Evolutionary conservation across 2,329 filamentous ascomycete species (phyloP).

Genomic region (Talaromyces sp.): DNA sequence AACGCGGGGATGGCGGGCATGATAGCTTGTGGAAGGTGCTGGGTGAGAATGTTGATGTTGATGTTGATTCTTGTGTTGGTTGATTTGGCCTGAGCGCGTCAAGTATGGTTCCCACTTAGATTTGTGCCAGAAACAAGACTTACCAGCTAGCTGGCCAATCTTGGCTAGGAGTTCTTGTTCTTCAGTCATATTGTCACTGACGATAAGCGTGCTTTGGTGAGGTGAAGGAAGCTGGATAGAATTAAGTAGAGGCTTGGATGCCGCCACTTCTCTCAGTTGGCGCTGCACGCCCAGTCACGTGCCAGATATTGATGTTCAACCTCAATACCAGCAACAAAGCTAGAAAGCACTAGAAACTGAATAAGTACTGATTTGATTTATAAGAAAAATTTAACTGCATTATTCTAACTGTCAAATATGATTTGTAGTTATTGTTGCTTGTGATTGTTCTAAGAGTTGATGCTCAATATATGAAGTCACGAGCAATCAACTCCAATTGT

Average conservation of each 20-base stretch:
- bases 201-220: neutral
- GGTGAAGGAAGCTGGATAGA: neutral
- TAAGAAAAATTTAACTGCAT: neutral
- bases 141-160: slow-evolving; percentile 59
- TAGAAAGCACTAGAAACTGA: neutral
- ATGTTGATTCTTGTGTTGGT: slow-evolving; percentile 68
- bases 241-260: neutral
- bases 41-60: slow-evolving; percentile 43
- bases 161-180: slow-evolving; percentile 56
- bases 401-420: neutral
- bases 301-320: neutral
- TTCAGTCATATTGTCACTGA: slow-evolving; percentile 47
- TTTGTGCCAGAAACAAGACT: slow-evolving; percentile 26
- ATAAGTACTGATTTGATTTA: neutral
- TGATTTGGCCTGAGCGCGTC: slow-evolving; percentile 66
- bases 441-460: neutral
- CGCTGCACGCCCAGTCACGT: slow-evolving; percentile 22
- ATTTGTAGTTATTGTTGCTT: neutral
- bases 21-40: slow-evolving; percentile 27
- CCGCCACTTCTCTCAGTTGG: slow-evolving; percentile 1
- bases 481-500: neutral
- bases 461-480: neutral
- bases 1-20: slow-evolving; percentile 29
- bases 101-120: slow-evolving; percentile 16
- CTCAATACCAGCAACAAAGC: neutral